These are phyloP conservation scores for Ogataea degrootiae DNA, from an alignment of 805 yeast species.

Conservation along the genomic window DNA sequence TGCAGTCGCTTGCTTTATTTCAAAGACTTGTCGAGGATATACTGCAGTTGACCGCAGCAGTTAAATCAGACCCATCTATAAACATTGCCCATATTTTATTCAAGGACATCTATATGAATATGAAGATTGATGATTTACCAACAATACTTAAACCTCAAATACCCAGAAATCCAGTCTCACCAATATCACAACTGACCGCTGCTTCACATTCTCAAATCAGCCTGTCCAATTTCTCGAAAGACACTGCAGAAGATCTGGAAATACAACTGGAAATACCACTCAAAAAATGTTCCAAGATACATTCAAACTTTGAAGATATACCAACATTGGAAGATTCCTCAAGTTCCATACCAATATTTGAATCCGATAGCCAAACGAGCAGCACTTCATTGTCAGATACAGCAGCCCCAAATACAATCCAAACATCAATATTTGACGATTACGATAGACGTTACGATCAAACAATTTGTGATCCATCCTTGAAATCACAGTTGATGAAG, in stretches of 20 bases:
- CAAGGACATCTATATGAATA: slow-evolving; percentile 3
- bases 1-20: slow-evolving; percentile 28
- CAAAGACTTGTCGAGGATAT: slow-evolving; percentile 23
- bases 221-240: neutral
- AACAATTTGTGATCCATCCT: neutral
- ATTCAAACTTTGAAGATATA: slow-evolving; percentile 25
- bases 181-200: too few species aligned
- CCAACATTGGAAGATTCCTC: neutral
- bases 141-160: slow-evolving; percentile 5
- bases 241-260: slow-evolving; percentile 11
- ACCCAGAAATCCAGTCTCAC: neutral
- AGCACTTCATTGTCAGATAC: neutral
- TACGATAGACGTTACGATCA: neutral
- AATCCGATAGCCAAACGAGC: neutral
- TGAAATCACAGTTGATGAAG: slow-evolving; percentile 14
- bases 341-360: neutral
- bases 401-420: neutral
- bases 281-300: slow-evolving; percentile 21
- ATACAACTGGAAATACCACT: slow-evolving; percentile 29
- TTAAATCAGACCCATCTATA: slow-evolving; percentile 4
- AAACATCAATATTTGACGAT: neutral
- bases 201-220: too few species aligned
- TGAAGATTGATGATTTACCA: slow-evolving; percentile 4
- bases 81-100: slow-evolving; percentile 15
- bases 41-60: slow-evolving; percentile 12